Evolutionary conservation across 1,139 yeast species (phyloP), one percentile per base, ranked within the genome.

Genomic region (Saccharomyces pastorianus): DNA sequence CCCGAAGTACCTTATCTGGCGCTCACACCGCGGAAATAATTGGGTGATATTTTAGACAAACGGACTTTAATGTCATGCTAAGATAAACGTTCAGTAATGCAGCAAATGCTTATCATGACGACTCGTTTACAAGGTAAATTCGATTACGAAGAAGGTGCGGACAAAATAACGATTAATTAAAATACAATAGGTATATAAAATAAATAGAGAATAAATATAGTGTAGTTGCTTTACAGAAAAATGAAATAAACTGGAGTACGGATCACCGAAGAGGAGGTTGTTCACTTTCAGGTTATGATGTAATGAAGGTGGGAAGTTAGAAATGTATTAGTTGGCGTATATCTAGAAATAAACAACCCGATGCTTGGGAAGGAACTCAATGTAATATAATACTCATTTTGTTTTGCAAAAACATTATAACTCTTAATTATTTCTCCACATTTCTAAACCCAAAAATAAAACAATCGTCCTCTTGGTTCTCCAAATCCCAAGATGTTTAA

Each of bases 401-500:
- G 41, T 38, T 38, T 38, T 38, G 25, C 23, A 38, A 17, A 38
- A 38, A 38, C 44, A 38, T 20, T 38, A 9, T 38, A 38, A 14
- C 44, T 38, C 44, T 38, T 38, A 38, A 20, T 38, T 20, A 38
- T 38, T 38, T 38, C 44, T 38, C 44, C 44, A 38, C 44, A 20
- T 38, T 38, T 38, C 44, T 38, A 38, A 20, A 17, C n/a, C 44
- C 25, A 17, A 23, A 34, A 26, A 13, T 13, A 38, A 26, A 41
- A 38, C 44, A 38, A 38, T 38, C 44, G 44, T 20, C 26, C 44
- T 38, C 44, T 20, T 38, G 23, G 44, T 6, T 38, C 44, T 38
- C 44, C 44, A 3, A 38, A 38, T 20, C 20, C 44, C 44, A 38
- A 38, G 28, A 50, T 51, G 52, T 48, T 61, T 61, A 68, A 55